phyloP scores from a whole-genome alignment of 345 rosid species.

The Moricandia moricandioides region DNA sequence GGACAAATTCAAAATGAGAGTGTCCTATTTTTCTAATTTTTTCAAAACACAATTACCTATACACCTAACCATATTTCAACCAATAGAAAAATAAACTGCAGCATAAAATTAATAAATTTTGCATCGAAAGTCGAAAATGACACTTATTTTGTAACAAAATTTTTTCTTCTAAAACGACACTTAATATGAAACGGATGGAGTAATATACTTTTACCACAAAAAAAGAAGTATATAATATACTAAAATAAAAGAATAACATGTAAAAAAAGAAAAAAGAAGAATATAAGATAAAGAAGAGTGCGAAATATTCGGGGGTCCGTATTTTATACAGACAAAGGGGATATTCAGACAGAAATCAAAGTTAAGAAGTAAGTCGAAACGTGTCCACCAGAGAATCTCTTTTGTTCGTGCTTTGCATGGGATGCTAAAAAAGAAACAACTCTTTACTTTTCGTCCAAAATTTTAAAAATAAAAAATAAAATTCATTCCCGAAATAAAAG shows the following conservation, averaged over 20 bases:
- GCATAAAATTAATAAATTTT: no score
- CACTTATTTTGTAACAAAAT: no score
- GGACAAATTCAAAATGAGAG: no score
- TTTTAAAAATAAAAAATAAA: background rate
- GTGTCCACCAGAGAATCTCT: slow-evolving; percentile 39
- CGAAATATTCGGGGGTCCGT: slow-evolving; percentile 16
- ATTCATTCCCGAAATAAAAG: slow-evolving; percentile 26
- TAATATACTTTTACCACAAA: no score
- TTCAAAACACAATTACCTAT: no score
- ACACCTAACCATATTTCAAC: no score
- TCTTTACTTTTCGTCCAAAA: slow-evolving; percentile 21
- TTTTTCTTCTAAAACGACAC: no score
- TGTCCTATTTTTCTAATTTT: no score
- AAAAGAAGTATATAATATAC: background rate
- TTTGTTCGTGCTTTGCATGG: slow-evolving; percentile 40
- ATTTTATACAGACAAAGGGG: slow-evolving; percentile 40
- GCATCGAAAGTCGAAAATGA: no score
- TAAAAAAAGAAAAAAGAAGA: slow-evolving; percentile 18
- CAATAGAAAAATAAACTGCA: no score
- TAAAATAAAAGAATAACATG: slow-evolving; percentile 8
- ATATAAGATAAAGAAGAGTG: slow-evolving; percentile 11
- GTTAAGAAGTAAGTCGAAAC: slow-evolving; percentile 35
- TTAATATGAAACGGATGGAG: no score
- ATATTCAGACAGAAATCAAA: slow-evolving; percentile 41
- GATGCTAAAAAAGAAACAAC: slow-evolving; percentile 36